Percentiles rank a stretch among this genome's conserved stretches.
phyloP scores from a whole-genome alignment of 495 filamentous ascomycete genomes.

The Tuber brumale region DNA sequence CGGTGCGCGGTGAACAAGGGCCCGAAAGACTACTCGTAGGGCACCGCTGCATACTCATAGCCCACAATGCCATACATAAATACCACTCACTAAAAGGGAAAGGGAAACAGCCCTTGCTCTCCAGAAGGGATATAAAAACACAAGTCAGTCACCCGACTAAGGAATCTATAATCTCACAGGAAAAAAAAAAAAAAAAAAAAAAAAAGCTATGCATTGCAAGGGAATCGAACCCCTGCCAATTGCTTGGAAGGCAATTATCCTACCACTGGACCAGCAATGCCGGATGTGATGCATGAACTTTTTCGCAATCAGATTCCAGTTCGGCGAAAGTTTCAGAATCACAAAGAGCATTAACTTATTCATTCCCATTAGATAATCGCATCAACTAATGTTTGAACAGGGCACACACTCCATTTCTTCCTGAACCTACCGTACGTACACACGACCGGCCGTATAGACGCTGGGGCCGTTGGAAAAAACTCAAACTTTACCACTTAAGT shows the following conservation, averaged over 20 bases:
- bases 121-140: not conserved
- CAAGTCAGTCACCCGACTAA: not conserved
- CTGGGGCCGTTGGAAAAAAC: too few species aligned
- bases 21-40: not conserved
- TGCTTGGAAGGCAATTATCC: slow-evolving; percentile 37
- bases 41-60: not conserved
- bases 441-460: too few species aligned
- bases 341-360: not conserved
- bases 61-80: not conserved
- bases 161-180: not conserved
- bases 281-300: not conserved
- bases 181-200: slow-evolving; percentile 10
- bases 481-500: too few species aligned
- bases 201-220: slow-evolving; percentile 17
- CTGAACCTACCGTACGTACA: too few species aligned
- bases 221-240: slow-evolving; percentile 35
- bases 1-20: not conserved
- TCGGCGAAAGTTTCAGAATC: not conserved
- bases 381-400: not conserved
- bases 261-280: slow-evolving; percentile 29
- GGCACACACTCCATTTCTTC: too few species aligned
- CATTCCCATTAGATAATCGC: not conserved
- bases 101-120: not conserved
- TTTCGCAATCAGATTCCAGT: not conserved
- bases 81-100: not conserved